phyloP scores from a whole-genome alignment of 2,329 filamentous ascomycete genomes.

The Fusarium sp. region DNA sequence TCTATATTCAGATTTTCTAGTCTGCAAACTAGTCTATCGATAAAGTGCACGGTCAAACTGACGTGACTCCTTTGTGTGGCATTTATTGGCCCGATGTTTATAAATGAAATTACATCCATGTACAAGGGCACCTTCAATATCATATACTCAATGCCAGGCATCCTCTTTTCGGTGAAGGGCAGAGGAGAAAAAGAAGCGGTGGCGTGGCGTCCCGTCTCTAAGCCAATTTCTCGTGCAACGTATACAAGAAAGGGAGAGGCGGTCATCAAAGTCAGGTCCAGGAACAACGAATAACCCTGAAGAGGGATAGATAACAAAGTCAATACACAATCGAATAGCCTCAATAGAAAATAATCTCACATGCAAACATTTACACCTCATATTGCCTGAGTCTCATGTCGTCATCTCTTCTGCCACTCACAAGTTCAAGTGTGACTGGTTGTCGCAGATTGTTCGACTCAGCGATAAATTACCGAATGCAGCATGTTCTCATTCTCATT shows the following conservation, averaged over 20 bases:
- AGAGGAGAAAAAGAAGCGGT: background rate
- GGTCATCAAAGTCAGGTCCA: background rate
- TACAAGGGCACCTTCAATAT: conserved; percentile 20
- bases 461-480: conserved; percentile 27
- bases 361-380: background rate
- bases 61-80: conserved; percentile 20
- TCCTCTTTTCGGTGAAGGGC: conserved; percentile 14
- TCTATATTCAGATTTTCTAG: background rate
- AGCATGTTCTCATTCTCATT: background rate
- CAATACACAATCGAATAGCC: background rate
- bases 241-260: background rate
- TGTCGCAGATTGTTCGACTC: conserved; percentile 30
- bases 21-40: background rate
- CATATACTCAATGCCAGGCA: conserved; percentile 25
- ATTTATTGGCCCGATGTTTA: conserved; percentile 18
- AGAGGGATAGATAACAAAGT: background rate
- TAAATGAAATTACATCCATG: conserved; percentile 13
- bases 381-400: background rate
- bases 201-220: background rate
- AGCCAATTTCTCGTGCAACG: background rate
- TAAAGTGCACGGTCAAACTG: conserved; percentile 18
- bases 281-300: background rate
- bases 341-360: background rate
- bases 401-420: background rate
- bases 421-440: conserved; percentile 19